Evolutionary conservation across 176 grass and related monocot species (phyloP), one percentile per base, ranked within the genome.

Genomic region (Zoysia japonica): DNA sequence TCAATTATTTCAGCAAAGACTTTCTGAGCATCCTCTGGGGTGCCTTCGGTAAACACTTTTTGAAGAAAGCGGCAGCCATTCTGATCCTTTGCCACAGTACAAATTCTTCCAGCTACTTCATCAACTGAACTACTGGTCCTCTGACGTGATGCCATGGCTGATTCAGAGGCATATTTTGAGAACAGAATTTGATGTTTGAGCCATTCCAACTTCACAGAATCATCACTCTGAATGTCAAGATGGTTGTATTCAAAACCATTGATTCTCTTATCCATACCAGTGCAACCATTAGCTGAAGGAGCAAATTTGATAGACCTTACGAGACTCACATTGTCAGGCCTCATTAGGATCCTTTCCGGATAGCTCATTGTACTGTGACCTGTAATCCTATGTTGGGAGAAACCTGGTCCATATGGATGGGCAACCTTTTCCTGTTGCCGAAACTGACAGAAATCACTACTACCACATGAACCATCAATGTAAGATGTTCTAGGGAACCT

Each of bases 1-100:
- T 82, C 75, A 79, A 86, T 87, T 43, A 91, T 86, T 75, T 83
- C 92, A 85, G 39, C 14, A 79, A 91, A 87, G 36, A 98, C 57
- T 15, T 85, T 92, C 57, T 90, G 71, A 43, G 83, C 51, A 71
- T 98, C 88, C 28, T 87, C 78, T 40, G 70, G 35, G 62, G 71
- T 90, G 61, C 90, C 92, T 78, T 93, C 90, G 17, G 76, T 80
- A 67, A 94, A 80, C 68, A 92, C 52, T 62, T 72, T 83, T 68
- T 87, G 90, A 78, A 98, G 73, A 75, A 87, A 98, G 28, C 82
- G 67, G 78, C 86, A 90, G 28, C 80, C 75, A 2, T 84, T 87
- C 67, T 94, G 92, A 73, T 94, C 88, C 85, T 90, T 98, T 12
- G 90, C 88, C 47, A 98, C 72, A 20, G 85, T 62, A 81, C 69